phyloP scores from a whole-genome alignment of 176 grass and related monocot species.

The Urochloa ruziziensis region DNA sequence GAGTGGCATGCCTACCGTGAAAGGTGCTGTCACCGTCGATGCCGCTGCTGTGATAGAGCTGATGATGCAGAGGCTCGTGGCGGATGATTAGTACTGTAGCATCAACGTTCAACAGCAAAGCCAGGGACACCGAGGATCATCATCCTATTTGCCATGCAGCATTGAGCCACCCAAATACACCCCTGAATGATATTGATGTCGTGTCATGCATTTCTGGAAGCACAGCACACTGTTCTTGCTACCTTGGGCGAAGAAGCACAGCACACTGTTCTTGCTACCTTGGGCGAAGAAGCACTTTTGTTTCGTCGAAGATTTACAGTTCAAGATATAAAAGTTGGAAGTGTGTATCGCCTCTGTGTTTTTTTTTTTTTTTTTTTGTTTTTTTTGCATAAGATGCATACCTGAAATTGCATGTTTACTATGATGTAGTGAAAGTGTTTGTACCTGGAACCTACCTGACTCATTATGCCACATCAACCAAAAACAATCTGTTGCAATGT shows the following conservation, averaged over 20 bases:
- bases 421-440: neutral
- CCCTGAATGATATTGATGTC: neutral
- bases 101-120: neutral
- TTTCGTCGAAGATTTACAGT: neutral
- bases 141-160: neutral
- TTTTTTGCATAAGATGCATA: neutral
- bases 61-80: conserved; percentile 68
- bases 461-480: neutral
- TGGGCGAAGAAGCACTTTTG: neutral
- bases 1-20: conserved; percentile 65
- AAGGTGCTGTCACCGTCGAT: conserved; percentile 86
- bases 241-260: neutral
- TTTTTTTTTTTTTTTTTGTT: too few species aligned
- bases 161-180: neutral
- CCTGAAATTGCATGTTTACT: neutral
- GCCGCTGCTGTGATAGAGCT: conserved; percentile 57
- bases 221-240: neutral
- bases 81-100: conserved; percentile 10
- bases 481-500: neutral
- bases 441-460: neutral
- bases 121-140: neutral
- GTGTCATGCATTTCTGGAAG: neutral
- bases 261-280: neutral
- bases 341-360: too few species aligned
- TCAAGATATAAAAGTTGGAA: neutral